phyloP scores from a whole-genome alignment of 176 grass and related monocot species.

The Triticum aestivum region DNA sequence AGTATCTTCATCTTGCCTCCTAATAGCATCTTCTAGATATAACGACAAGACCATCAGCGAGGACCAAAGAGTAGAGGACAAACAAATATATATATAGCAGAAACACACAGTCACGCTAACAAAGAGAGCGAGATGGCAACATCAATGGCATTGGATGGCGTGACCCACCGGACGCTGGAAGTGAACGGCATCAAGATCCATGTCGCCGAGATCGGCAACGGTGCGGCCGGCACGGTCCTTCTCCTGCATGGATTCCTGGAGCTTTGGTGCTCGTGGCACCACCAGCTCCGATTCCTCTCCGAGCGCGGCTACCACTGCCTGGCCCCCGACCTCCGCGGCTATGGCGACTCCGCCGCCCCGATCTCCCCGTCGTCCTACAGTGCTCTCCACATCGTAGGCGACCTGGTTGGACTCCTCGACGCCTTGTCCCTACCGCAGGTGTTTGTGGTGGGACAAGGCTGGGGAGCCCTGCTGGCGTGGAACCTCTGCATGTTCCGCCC shows the following conservation, averaged over 20 bases:
- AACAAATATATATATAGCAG: too few relatives aligned
- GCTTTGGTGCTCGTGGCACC: constrained; percentile 49
- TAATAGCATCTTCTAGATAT: too few relatives aligned
- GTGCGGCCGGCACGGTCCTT: constrained; percentile 9
- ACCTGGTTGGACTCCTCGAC: constrained; percentile 40
- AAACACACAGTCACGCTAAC: not conserved
- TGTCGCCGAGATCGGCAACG: constrained; percentile 25
- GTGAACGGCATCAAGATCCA: constrained; percentile 48
- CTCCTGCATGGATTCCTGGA: constrained; percentile 50
- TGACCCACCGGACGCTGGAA: constrained; percentile 38
- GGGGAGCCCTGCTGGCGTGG: constrained; percentile 49
- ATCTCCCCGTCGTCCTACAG: constrained; percentile 27
- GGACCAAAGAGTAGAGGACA: too few relatives aligned
- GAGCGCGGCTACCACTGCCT: constrained; percentile 34
- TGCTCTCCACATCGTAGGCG: constrained; percentile 44
- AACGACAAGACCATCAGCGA: too few relatives aligned
- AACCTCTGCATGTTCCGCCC: constrained; percentile 39
- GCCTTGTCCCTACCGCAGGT: constrained; percentile 23
- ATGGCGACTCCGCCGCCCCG: constrained; percentile 38
- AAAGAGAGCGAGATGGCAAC: not conserved
- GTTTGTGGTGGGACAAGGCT: constrained; percentile 47
- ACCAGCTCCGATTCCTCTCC: constrained; percentile 32
- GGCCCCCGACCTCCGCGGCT: constrained; percentile 42
- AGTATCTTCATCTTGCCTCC: too few relatives aligned
- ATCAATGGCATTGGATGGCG: not conserved